Percentiles rank a stretch among this genome's conserved stretches.
phyloP scores from a whole-genome alignment of 768 basidiomycete genomes.

The Trametes meyenii region DNA sequence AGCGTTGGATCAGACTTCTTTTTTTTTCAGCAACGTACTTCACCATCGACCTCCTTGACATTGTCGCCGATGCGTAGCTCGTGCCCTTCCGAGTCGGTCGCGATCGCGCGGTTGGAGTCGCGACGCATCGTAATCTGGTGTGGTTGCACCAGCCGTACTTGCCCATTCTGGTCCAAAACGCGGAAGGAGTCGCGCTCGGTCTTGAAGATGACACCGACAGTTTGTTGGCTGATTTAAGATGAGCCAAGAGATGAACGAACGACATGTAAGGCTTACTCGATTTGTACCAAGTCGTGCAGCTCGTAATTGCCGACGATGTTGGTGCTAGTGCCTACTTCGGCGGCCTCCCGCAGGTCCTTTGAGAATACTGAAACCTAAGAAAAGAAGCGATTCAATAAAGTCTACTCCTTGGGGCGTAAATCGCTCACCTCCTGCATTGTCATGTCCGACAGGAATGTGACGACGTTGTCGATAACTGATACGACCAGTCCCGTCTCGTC shows the following conservation, averaged over 20 bases:
- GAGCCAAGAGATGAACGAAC: slow-evolving; percentile 6
- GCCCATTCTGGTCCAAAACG: slow-evolving; percentile 92
- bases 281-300: slow-evolving; percentile 93
- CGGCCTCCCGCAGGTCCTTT: slow-evolving; percentile 95
- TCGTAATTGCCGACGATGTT: slow-evolving; percentile 94
- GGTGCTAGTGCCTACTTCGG: slow-evolving; percentile 92
- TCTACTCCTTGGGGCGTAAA: neutral
- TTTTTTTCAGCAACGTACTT: slow-evolving; percentile 52
- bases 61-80: slow-evolving; percentile 88
- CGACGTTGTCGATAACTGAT: slow-evolving; percentile 84
- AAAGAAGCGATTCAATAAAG: neutral
- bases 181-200: slow-evolving; percentile 96
- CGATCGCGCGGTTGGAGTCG: slow-evolving; percentile 80
- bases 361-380: slow-evolving; percentile 92
- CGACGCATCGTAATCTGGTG: slow-evolving; percentile 94
- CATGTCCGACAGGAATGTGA: slow-evolving; percentile 98
- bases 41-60: slow-evolving; percentile 89
- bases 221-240: slow-evolving; percentile 64
- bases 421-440: slow-evolving; percentile 84
- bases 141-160: slow-evolving; percentile 86
- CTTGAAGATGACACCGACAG: slow-evolving; percentile 96
- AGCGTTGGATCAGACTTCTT: neutral
- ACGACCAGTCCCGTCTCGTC: slow-evolving; percentile 97
- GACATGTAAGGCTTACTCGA: slow-evolving; percentile 68
- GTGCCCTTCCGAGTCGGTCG: slow-evolving; percentile 86